A percentile compares a stretch with the other conserved stretches of the same genome.
Conservation (phyloP, 2,329 filamentous ascomycete genomes). For the Bretziella fagacearum region DNA sequence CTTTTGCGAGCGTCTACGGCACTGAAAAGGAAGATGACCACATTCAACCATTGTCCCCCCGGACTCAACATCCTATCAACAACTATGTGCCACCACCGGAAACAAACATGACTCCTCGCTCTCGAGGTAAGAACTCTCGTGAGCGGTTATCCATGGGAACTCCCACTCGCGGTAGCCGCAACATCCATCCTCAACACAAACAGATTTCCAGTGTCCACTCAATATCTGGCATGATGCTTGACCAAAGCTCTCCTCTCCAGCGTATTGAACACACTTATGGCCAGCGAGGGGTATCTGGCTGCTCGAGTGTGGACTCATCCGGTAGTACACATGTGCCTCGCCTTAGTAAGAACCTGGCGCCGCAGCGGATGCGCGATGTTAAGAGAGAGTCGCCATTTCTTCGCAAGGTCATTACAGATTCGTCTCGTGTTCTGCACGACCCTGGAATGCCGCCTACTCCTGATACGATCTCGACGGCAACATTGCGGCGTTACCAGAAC, state of each 20-base stretch:
- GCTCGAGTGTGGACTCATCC: conserved; percentile 18
- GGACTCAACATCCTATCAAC: not conserved
- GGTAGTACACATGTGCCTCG: conserved; percentile 17
- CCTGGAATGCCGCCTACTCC: conserved; percentile 39
- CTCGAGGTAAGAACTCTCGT: not conserved
- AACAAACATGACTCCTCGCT: conserved; percentile 9
- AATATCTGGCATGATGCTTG: conserved; percentile 28
- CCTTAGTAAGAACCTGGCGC: conserved; percentile 20
- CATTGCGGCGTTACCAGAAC: conserved; percentile 32
- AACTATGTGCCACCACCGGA: not conserved
- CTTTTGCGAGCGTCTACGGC: conserved; percentile 48
- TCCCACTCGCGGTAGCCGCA: conserved; percentile 4
- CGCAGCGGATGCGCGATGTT: conserved; percentile 30
- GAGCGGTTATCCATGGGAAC: conserved; percentile 2
- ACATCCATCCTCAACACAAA: conserved; percentile 7
- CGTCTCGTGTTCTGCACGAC: conserved; percentile 26
- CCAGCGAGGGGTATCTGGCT: conserved; percentile 14
- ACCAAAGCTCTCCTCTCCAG: conserved; percentile 32
- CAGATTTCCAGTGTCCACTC: conserved; percentile 20
- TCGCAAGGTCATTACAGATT: conserved; percentile 32
- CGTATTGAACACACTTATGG: conserved; percentile 25
- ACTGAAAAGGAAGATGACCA: conserved; percentile 4
- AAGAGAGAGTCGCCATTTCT: conserved; percentile 19
- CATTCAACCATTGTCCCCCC: conserved; percentile 1
- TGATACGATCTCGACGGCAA: conserved; percentile 41